phyloP scores from a whole-genome alignment of 2,329 filamentous ascomycete genomes.

The Neonectria magnoliae region DNA sequence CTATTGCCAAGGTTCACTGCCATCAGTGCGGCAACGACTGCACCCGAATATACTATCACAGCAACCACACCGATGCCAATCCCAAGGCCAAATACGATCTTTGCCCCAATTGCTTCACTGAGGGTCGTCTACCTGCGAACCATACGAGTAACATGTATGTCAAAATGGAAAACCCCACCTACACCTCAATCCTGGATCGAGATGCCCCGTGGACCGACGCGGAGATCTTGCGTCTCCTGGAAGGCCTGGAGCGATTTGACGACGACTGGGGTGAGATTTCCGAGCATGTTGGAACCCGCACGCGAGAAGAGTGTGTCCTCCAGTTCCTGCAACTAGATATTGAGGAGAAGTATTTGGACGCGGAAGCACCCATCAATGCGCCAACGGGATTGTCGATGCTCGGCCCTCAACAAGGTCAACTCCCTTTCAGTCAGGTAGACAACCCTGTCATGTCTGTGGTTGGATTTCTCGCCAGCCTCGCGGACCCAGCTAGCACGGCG shows the following conservation, averaged over 20 bases:
- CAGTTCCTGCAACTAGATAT: slow-evolving; percentile 97
- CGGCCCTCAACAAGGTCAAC: slow-evolving; percentile 77
- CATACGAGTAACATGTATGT: slow-evolving; percentile 84
- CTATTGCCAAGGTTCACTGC: slow-evolving; percentile 80
- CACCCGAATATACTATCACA: slow-evolving; percentile 70
- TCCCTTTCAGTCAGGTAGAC: slow-evolving; percentile 91
- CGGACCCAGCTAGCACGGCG: slow-evolving; percentile 89
- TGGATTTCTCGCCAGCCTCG: slow-evolving; percentile 89
- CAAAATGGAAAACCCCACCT: slow-evolving; percentile 88
- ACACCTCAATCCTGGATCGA: slow-evolving; percentile 80
- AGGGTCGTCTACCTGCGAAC: slow-evolving; percentile 83
- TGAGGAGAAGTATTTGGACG: slow-evolving; percentile 94
- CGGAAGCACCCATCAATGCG: slow-evolving; percentile 65
- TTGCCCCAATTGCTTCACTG: slow-evolving; percentile 89
- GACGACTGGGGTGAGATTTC: slow-evolving; percentile 96
- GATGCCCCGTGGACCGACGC: slow-evolving; percentile 92
- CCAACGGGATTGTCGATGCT: slow-evolving; percentile 72
- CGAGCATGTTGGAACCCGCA: slow-evolving; percentile 90
- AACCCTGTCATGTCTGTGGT: slow-evolving; percentile 98
- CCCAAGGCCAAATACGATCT: slow-evolving; percentile 83
- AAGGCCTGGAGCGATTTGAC: slow-evolving; percentile 91
- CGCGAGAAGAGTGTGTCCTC: slow-evolving; percentile 93
- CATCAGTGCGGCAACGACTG: slow-evolving; percentile 94
- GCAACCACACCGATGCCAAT: slow-evolving; percentile 64
- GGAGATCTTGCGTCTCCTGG: slow-evolving; percentile 87